Conservation (phyloP, 768 basidiomycete species). For the Pisolithus microcarpus region DNA sequence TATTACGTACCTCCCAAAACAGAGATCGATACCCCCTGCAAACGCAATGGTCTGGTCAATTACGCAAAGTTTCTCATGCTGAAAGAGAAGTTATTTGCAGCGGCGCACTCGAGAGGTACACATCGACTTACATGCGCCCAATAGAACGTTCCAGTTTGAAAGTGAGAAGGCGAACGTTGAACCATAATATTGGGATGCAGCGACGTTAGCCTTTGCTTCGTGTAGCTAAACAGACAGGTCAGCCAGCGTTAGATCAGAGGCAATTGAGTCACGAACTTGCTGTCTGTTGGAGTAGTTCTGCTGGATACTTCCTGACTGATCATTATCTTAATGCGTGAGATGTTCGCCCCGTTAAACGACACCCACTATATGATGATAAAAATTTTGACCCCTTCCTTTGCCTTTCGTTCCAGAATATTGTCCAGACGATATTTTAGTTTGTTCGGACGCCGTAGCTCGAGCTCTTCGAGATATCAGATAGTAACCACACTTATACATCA, state of each 20-base stretch:
- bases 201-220: conserved; percentile 72
- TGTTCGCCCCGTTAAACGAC: background rate
- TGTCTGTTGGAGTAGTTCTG: conserved; percentile 89
- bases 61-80: conserved; percentile 98
- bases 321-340: background rate
- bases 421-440: conserved; percentile 86
- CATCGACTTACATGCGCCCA: conserved; percentile 83
- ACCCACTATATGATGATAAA: conserved; percentile 89
- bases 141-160: conserved; percentile 94
- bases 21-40: conserved; percentile 95
- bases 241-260: conserved; percentile 7
- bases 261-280: conserved; percentile 52
- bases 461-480: conserved; percentile 38
- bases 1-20: conserved; percentile 65
- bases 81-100: background rate
- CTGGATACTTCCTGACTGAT: conserved; percentile 90
- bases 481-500: background rate
- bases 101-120: background rate
- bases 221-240: conserved; percentile 45
- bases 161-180: conserved; percentile 95
- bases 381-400: conserved; percentile 92
- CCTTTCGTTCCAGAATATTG: conserved; percentile 78
- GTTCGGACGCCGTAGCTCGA: conserved; percentile 77
- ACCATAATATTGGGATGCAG: conserved; percentile 93
- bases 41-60: conserved; percentile 97